phyloP scores from a whole-genome alignment of 441 rosid species.

The Macaranga tanarius region DNA sequence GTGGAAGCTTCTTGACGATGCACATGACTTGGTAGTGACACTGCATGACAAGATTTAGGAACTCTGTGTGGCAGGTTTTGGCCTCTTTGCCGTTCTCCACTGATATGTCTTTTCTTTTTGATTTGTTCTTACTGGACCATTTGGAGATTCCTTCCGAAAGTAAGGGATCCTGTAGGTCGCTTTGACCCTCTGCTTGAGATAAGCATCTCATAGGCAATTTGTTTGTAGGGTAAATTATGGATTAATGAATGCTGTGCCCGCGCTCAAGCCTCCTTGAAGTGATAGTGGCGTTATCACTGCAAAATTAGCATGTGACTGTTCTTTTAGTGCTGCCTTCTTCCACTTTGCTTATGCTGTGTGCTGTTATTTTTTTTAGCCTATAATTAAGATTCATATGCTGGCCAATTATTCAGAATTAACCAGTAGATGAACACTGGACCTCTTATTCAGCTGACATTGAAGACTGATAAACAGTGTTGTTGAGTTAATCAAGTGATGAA shows the following conservation, averaged over 20 bases:
- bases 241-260: constrained; percentile 12
- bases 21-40: constrained; percentile 77
- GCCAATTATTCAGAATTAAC: background rate
- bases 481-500: too few species aligned
- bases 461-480: too few species aligned
- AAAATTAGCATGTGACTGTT: background rate
- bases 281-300: background rate
- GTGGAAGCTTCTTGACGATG: constrained; percentile 94
- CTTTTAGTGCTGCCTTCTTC: background rate
- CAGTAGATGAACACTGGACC: background rate
- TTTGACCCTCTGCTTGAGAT: constrained; percentile 20
- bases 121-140: constrained; percentile 1
- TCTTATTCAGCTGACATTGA: background rate
- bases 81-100: background rate
- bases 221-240: constrained; percentile 30
- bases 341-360: background rate
- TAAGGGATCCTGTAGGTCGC: constrained; percentile 19
- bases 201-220: constrained; percentile 23
- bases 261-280: constrained; percentile 1
- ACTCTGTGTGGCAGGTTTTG: background rate
- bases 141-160: constrained; percentile 22
- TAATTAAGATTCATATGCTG: background rate
- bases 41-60: constrained; percentile 69
- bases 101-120: constrained; percentile 11
- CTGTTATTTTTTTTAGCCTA: background rate